Base-by-base conservation (phyloP, 164 flowering plant species). In the Magnolia changhungtana region DNA sequence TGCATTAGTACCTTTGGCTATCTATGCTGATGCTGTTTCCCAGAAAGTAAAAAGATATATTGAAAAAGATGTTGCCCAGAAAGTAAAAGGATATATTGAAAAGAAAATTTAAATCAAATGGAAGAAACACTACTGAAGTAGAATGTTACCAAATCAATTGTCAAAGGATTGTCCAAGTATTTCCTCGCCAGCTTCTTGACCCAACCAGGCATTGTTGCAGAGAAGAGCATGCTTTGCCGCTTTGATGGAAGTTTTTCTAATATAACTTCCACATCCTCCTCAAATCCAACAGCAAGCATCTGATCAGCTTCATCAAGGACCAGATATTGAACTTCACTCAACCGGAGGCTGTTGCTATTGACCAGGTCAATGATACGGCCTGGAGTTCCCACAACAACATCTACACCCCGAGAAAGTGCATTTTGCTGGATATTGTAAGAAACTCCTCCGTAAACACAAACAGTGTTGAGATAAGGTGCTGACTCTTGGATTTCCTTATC, bases 241-340 rank as follows among this genome's bases (percentile, higher is more conserved):
- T 88, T 23, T 10, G 92, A 10, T 49, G 99, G 99, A 77, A 96
- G 87, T 63, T 85, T 87, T 77, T 91, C 87, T 68, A 96, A 78
- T 77, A 96, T 96, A 16, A 78, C 64, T 84, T 96, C 99, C 63
- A 96, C 99, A 78, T 87, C 98, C 80, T 96, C 99, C 88, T 96
- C 99, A 86, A 96, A 96, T n/a, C 99, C 99, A 82, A 92, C 98
- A 2, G 96, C 96, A 76, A 96, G 97, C 99, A 96, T 96, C 83
- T 91, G 97, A 85, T 96, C 99, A 74, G 99, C 99, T 86, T 96
- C 99, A 83, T 96, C 99, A 70, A 96, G 97, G 66, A 96, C 98
- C 88, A 96, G 80, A 85, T 76, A 94, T 72, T 92, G 80, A 80
- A 96, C 92, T 84, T 94, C 97, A 19, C 91, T 86, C 84, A 96